A percentile compares a stretch with the other conserved stretches of the same genome.
Evolutionary conservation across 2,329 filamentous ascomycete species (phyloP).

Genomic region (Venturia nashicola): DNA sequence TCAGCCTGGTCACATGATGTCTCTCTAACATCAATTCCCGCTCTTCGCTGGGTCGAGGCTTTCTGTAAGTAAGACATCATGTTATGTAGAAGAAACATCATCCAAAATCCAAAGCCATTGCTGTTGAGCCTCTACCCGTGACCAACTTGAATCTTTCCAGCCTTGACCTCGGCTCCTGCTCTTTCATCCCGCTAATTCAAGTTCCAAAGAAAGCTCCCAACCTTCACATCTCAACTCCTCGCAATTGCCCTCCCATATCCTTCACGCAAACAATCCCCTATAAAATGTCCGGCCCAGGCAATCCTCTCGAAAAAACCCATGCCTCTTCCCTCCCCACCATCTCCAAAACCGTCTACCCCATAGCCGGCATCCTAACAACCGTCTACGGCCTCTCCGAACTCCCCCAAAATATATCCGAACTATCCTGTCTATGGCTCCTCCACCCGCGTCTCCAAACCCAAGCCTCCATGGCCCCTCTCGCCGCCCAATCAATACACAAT

Average conservation of each 20-base stretch:
- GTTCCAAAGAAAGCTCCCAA: not conserved
- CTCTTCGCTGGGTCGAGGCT: not conserved
- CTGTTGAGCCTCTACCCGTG: not conserved
- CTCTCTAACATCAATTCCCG: not conserved
- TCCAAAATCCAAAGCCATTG: not conserved
- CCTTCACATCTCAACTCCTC: not conserved
- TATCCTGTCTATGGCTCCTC: conserved; percentile 83
- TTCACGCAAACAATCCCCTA: not conserved
- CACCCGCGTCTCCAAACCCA: conserved; percentile 64
- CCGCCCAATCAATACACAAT: conserved; percentile 52
- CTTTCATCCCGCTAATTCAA: too few species aligned
- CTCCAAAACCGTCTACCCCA: conserved; percentile 54
- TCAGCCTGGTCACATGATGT: not conserved
- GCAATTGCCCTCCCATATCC: not conserved
- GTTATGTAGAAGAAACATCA: not conserved
- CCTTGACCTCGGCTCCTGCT: not conserved
- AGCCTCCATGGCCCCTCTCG: conserved; percentile 64
- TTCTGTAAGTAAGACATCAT: not conserved
- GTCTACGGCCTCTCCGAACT: conserved; percentile 74
- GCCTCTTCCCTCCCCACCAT: conserved; percentile 28
- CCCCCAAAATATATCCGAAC: conserved; percentile 35
- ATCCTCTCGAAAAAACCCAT: conserved; percentile 11
- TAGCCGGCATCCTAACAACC: conserved; percentile 67
- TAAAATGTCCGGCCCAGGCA: conserved; percentile 5
- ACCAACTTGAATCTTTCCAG: not conserved